A percentile compares a stretch with the other conserved stretches of the same genome.
phyloP scores from a whole-genome alignment of 306 rosid genomes.

The Comarum palustre region DNA sequence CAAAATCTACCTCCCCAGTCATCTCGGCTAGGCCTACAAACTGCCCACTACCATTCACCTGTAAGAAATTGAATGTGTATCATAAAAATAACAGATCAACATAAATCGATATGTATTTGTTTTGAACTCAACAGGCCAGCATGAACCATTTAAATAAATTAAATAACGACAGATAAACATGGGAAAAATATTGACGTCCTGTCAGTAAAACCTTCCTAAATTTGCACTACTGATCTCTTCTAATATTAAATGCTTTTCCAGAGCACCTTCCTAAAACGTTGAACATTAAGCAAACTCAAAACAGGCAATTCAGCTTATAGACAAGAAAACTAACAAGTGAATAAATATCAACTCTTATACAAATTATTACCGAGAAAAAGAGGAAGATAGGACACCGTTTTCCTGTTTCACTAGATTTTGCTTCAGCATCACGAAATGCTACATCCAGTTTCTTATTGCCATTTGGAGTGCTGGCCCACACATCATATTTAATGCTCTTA shows the following conservation, averaged over 20 bases:
- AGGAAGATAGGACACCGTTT: conserved; percentile 60
- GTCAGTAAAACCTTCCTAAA: not conserved
- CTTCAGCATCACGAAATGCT: conserved; percentile 56
- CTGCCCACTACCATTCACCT: conserved; percentile 87
- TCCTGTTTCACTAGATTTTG: conserved; percentile 46
- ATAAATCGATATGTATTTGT: not conserved
- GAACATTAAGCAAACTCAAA: not conserved
- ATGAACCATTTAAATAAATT: not conserved
- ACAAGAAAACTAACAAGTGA: not conserved
- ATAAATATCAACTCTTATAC: not conserved
- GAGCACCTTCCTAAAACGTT: not conserved
- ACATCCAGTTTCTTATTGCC: conserved; percentile 73
- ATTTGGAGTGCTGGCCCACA: conserved; percentile 78
- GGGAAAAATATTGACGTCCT: not conserved
- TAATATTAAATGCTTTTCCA: not conserved
- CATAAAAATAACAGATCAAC: not conserved
- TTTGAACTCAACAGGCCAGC: not conserved
- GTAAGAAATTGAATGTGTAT: not conserved
- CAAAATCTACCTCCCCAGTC: conserved; percentile 68
- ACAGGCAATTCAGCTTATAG: not conserved
- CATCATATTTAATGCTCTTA: conserved; percentile 67
- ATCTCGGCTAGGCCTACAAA: conserved; percentile 87
- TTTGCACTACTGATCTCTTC: not conserved
- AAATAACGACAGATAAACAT: not conserved
- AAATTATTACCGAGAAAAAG: conserved; percentile 71